Evolutionary conservation across 202 grass and related monocot species (phyloP), one percentile per base, ranked within the genome.

Genomic region (Sporobolus alterniflorus): DNA sequence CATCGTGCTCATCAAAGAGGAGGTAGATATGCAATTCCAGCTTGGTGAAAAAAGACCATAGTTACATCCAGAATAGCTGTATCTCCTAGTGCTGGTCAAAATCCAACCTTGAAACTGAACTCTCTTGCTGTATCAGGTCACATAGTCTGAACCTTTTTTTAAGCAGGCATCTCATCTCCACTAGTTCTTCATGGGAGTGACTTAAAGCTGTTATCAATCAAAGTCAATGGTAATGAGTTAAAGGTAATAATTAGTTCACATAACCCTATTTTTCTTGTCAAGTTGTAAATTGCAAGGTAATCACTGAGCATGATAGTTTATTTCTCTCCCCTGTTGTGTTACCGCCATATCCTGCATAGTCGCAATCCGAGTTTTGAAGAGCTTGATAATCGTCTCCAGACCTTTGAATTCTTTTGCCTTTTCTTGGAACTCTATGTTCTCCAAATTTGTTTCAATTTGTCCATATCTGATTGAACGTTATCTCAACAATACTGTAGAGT

Each of bases 1-100:
- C 91, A 60, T 78, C 66, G 26, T 63, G 48, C 63, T 84, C 76
- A 20, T 74, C 93, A 44, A 88, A 47, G 73, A 89, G 76, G 84
- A 57, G 96, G 87, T 99, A 61, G 85, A 94, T 81, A 82, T 99
- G 57, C 83, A 87, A 86, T 99, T 99, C 87, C 80, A 91, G 88
- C 87, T 99, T 22, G 89, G 93, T 67, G 93, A 96, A 87, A 96
- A 24, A 94, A 99, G 39, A 99, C 93, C 69, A 77, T 96, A 79
- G 93, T 99, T 42, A 87, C 85, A 76, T 99, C 96, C 65, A 96
- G 84, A 84, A 99, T 99, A 83, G 73, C 67, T 88, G 89, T 96
- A 88, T 91, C 80, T 22, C 89, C 96, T 26, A 88, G 81, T 69
- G 72, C 70, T 81, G 83, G 96, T 98, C 59, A 87, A 77, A n/a